Base-by-base conservation (phyloP, 2,329 filamentous ascomycete genomes). In the Botryotinia convoluta region DNA sequence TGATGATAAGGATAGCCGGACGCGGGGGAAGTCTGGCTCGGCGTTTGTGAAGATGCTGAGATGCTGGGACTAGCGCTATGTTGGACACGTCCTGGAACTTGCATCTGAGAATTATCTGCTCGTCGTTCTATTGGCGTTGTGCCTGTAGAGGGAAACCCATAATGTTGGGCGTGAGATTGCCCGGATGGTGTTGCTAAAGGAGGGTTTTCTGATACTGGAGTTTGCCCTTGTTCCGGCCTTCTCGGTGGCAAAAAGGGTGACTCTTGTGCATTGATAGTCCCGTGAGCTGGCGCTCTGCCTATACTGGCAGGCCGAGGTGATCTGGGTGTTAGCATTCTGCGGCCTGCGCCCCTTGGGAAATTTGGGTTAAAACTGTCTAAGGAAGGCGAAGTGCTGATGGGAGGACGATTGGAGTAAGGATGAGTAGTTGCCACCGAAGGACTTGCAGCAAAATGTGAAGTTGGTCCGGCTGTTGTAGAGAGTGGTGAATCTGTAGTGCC, bases 241-340 rank as follows among this genome's bases (percentile, higher is more conserved):
- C 82, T 81, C 12, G 83, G 81, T 14, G 82, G 81, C 20, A 85
- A 78, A 72, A 86, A 87, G 2, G 86, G 86, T 7, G 84, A 83
- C 73, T 84, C 82, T 64, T 86, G 83, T 12, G 85, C 84, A 79
- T 85, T 84, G 63, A 86, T 85, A 1, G 84, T 85, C 37, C 82
- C 84, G 29, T 84, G 84, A 0, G 82, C 80, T 45, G 82, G 81
- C 64, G 83, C 83, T 51, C 86, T 76, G 45, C 84, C 84, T 20
- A 87, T 78, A 77, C 87, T 89, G 29, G 85, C 83, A 39, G 86
- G 83, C 74, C 88, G 86, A 59, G 89, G 83, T 72, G 82, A 79
- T 77, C 78, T 80, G 67, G 79, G 79, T 45, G 79, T 80, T 62
- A 80, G 69, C 45, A 80, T 79, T 73, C 76, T 76, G 54, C 79